A percentile compares a stretch with the other conserved stretches of the same genome.
Evolutionary conservation across 371 early-diverging fungal species (phyloP).

Genomic region (Rhizomucor pusillus): DNA sequence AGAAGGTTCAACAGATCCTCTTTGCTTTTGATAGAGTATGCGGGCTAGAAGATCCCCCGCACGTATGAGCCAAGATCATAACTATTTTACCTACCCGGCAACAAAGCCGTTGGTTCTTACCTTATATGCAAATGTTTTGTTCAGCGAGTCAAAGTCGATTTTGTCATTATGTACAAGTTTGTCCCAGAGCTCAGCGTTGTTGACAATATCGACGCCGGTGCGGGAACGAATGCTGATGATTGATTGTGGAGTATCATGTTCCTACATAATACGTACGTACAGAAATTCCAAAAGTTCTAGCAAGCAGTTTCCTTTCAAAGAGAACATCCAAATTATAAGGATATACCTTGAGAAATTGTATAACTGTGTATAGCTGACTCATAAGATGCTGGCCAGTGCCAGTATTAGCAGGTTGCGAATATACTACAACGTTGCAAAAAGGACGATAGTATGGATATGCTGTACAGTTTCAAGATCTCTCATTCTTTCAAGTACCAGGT

Average conservation of each 20-base stretch:
- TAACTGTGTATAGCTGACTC: constrained; percentile 61
- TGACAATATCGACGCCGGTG: constrained; percentile 57
- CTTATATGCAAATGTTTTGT: constrained; percentile 69
- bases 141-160: constrained; percentile 56
- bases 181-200: constrained; percentile 54
- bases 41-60: constrained; percentile 50
- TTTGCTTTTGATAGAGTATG: constrained; percentile 70
- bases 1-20: constrained; percentile 72
- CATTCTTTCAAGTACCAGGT: constrained; percentile 21
- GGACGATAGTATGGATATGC: not conserved
- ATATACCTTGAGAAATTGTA: constrained; percentile 54
- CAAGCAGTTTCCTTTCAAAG: not conserved
- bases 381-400: constrained; percentile 59
- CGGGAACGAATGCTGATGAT: constrained; percentile 61
- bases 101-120: constrained; percentile 19
- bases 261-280: constrained; percentile 28
- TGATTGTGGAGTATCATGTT: constrained; percentile 63
- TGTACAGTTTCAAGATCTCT: not conserved
- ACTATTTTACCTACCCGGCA: not conserved
- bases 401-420: constrained; percentile 60
- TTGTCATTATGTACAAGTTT: constrained; percentile 65
- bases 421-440: constrained; percentile 24
- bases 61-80: not conserved
- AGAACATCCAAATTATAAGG: not conserved
- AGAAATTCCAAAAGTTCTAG: not conserved